Percentiles rank a stretch among this genome's conserved stretches.
Conservation (phyloP, 73 alveolate genomes). For the Paramecium octaurelia region DNA sequence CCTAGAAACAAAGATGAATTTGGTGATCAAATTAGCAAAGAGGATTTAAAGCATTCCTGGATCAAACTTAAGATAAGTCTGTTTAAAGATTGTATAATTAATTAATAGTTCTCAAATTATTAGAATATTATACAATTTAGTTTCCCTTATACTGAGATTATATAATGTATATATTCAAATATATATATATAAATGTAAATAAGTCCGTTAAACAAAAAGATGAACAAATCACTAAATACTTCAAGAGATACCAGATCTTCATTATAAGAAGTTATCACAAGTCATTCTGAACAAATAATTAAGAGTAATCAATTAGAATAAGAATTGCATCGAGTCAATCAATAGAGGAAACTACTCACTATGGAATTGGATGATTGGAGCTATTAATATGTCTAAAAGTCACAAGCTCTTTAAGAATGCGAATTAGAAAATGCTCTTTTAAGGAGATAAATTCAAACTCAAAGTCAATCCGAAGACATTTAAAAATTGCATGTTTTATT, state of each 20-base stretch:
- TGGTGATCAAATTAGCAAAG: no score
- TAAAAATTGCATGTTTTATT: neutral
- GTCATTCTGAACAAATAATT: neutral
- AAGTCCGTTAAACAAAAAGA: slow-evolving; percentile 38
- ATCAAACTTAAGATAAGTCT: neutral
- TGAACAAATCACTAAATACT: neutral
- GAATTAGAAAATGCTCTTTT: neutral
- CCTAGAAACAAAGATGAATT: no score
- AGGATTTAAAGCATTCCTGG: neutral
- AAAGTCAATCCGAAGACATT: neutral
- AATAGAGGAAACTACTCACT: neutral
- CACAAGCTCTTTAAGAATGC: neutral
- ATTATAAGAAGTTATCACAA: neutral
- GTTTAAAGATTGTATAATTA: neutral
- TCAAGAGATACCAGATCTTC: neutral
- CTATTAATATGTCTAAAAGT: neutral
- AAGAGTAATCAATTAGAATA: slow-evolving; percentile 1
- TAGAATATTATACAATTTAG: neutral
- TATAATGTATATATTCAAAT: neutral
- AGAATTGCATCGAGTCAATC: slow-evolving; percentile 29
- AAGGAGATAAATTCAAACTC: neutral
- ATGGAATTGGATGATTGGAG: slow-evolving; percentile 18
- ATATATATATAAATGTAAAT: neutral
- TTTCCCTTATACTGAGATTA: neutral
- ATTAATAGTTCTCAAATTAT: neutral